These are phyloP conservation scores for Solanum megistacrolobum DNA, from an alignment of 257 asterid species.

Conservation along the genomic window DNA sequence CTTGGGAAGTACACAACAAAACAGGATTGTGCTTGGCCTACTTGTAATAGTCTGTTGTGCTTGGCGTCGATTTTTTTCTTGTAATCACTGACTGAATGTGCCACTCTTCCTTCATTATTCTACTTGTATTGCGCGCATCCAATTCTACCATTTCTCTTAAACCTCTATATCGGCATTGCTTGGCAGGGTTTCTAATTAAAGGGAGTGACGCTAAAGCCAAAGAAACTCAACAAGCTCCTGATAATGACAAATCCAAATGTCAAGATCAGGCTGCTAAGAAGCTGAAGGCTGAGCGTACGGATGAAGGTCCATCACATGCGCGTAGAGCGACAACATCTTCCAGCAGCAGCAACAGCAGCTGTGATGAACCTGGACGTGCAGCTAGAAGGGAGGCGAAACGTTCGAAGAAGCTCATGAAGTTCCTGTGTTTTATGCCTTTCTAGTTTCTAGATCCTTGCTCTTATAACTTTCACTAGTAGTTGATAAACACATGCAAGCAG, in stretches of 20 bases:
- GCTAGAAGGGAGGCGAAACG: constrained; percentile 25
- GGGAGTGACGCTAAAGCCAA: constrained; percentile 3
- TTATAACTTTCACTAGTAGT: background rate
- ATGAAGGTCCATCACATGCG: constrained; percentile 23
- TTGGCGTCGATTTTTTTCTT: no score
- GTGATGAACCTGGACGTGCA: background rate
- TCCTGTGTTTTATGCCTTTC: constrained; percentile 45
- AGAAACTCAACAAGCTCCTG: background rate
- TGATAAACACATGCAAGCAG: background rate
- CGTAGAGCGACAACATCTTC: constrained; percentile 1
- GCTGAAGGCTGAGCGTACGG: constrained; percentile 18
- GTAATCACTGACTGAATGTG: no score
- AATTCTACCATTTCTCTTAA: background rate
- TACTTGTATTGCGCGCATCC: background rate
- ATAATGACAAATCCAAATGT: background rate
- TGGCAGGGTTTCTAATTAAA: constrained; percentile 3
- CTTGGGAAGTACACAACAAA: no score
- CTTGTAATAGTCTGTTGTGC: no score
- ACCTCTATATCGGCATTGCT: background rate
- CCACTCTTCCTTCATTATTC: no score
- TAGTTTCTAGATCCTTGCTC: constrained; percentile 20
- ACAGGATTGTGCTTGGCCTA: no score
- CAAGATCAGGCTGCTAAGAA: constrained; percentile 13
- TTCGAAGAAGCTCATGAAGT: constrained; percentile 29
- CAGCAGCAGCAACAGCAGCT: constrained; percentile 3